These are phyloP conservation scores for Aspergillus mulundensis DNA, from an alignment of 495 filamentous ascomycete genomes.

Conservation along the genomic window DNA sequence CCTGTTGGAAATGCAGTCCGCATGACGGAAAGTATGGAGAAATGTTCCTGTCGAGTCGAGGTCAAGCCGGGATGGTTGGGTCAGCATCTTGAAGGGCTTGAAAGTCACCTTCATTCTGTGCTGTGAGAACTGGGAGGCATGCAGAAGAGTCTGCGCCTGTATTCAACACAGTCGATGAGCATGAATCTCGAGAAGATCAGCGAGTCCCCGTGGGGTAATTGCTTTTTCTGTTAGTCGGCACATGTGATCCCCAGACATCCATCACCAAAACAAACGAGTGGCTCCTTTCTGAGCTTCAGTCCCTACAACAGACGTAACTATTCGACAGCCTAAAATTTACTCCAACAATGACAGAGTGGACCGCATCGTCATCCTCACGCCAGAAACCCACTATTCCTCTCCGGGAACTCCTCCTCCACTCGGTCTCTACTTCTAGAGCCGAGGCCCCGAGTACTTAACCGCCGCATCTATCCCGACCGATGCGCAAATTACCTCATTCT, in stretches of 20 bases:
- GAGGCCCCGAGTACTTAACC: constrained; percentile 8
- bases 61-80: neutral
- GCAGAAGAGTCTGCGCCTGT: neutral
- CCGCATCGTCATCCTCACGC: neutral
- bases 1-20: neutral
- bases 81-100: neutral
- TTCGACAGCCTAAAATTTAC: neutral
- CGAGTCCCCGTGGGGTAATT: neutral
- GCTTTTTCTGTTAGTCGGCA: neutral
- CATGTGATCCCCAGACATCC: neutral
- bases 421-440: constrained; percentile 11
- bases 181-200: neutral
- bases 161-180: neutral
- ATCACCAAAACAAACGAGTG: neutral
- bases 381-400: neutral
- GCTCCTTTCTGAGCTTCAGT: neutral
- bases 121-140: neutral
- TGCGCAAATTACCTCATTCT: neutral
- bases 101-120: too few relatives aligned
- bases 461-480: neutral
- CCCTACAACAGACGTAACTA: neutral
- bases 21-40: neutral
- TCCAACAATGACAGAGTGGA: neutral
- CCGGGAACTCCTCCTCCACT: neutral
- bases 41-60: neutral